Evolutionary conservation across 2,329 filamentous ascomycete genomes (phyloP), one percentile per base, ranked within the genome.

Genomic region (Cladosporium oxysporum): DNA sequence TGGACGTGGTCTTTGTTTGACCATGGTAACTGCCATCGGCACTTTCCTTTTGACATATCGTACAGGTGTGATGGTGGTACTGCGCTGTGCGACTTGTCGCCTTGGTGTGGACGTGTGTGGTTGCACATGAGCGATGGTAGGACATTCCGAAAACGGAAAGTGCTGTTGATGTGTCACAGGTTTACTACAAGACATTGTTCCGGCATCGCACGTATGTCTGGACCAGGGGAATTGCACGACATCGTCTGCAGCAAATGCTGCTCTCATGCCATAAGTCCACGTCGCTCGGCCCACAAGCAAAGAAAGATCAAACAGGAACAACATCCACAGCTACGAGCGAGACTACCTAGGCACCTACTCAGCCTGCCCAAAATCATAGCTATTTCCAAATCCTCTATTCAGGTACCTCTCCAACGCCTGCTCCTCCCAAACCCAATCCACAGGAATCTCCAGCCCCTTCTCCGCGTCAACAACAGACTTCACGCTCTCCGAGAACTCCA

Each of bases 281-380:
- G n/a, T n/a, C 1, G 18, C 18, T 8, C 7, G 3, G 18, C 18
- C 2, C 7, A n/a, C 7, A n/a, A 10, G 37, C 37, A 44, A n/a
- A n/a, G 18, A 18, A 44, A n/a, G 18, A 44, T 10, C 18, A 10
- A n/a, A n/a, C 37, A 44, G 7, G 7, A 10, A 3, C 5, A 5
- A n/a, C 7, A 10, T 10, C 7, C 7, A 8, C 37, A 44, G 41
- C 41, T 44, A 47, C n/a, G 21, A 47, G 18, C 8, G 18, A n/a
- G 41, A 21, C 41, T 7, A 21, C 41, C 37, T n/a, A n/a, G n/a
- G n/a, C 3, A n/a, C 37, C 21, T n/a, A 58, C 23, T 68, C 59
- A 1, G 66, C 63, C 74, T 88, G 86, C 64, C 83, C 77, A 71
- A 89, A 89, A 72, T 88, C 82, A 76, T 89, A 89, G 23, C 82